Percentiles rank a stretch among this genome's conserved stretches.
These are phyloP conservation scores for Argentina anserina DNA, from an alignment of 306 rosid genomes.

Conservation along the genomic window DNA sequence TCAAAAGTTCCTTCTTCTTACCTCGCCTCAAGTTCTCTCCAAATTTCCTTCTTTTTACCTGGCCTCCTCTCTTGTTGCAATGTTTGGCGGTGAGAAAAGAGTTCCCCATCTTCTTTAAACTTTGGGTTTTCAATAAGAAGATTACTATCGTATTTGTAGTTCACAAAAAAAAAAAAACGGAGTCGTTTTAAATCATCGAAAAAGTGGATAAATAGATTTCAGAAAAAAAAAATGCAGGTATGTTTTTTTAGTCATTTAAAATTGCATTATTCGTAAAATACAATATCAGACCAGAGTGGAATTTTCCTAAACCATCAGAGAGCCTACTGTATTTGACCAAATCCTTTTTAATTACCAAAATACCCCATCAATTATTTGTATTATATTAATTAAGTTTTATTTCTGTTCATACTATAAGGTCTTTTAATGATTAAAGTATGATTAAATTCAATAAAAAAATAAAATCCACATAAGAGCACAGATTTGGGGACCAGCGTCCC, in stretches of 20 bases:
- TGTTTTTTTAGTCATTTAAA: background rate
- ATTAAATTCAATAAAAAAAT: background rate
- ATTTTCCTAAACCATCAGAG: background rate
- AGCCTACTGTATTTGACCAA: background rate
- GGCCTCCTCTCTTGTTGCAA: background rate
- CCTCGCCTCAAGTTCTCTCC: background rate
- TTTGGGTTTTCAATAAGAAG: too few species aligned
- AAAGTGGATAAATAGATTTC: background rate
- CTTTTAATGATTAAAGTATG: too few species aligned
- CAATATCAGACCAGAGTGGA: background rate
- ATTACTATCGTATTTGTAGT: too few species aligned
- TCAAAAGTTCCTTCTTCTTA: too few species aligned
- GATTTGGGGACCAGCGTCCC: background rate
- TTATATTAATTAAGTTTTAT: background rate
- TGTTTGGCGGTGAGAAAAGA: background rate
- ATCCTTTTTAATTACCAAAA: background rate
- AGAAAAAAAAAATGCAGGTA: too few species aligned
- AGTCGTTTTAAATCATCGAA: background rate
- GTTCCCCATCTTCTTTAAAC: too few species aligned
- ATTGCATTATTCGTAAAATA: background rate
- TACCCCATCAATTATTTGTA: background rate
- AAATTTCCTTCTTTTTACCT: too few species aligned
- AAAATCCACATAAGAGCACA: background rate
- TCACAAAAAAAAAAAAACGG: background rate
- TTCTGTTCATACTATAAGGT: background rate